These are phyloP conservation scores for Apodospora peruviana DNA, from an alignment of 495 filamentous ascomycete genomes.

Conservation along the genomic window DNA sequence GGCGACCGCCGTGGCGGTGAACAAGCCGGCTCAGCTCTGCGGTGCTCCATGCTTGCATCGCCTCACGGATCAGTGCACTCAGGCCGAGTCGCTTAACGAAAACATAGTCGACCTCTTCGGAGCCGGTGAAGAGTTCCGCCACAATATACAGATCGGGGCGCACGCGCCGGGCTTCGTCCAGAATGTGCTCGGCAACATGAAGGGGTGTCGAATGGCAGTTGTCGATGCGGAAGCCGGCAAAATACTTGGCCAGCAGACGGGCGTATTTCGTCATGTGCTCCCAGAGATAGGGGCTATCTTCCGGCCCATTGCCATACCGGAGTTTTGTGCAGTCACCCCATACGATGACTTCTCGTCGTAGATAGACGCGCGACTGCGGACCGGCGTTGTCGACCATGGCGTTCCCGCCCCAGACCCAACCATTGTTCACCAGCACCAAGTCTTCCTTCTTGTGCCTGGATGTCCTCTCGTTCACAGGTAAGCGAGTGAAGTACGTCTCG, in stretches of 20 bases:
- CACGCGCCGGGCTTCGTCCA: conserved; percentile 85
- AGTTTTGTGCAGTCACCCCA: conserved; percentile 99
- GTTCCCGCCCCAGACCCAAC: conserved; percentile 98
- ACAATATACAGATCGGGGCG: conserved; percentile 86
- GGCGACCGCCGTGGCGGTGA: conserved; percentile 88
- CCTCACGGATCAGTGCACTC: conserved; percentile 86
- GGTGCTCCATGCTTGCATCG: conserved; percentile 98
- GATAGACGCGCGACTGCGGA: conserved; percentile 78
- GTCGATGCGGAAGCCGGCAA: conserved; percentile 92
- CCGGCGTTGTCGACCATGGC: conserved; percentile 92
- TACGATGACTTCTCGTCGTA: conserved; percentile 90
- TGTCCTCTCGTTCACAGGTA: conserved; percentile 75
- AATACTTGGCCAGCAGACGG: conserved; percentile 89
- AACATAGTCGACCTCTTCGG: conserved; percentile 90
- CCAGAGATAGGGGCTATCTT: conserved; percentile 94
- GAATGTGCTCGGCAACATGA: conserved; percentile 85
- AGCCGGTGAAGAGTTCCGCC: conserved; percentile 94
- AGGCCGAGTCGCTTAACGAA: conserved; percentile 91
- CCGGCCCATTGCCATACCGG: conserved; percentile 72
- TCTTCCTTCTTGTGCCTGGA: conserved; percentile 69
- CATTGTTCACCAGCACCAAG: conserved; percentile 87
- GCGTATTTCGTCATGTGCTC: conserved; percentile 92
- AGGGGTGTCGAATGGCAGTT: conserved; percentile 97
- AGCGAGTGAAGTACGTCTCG: conserved; percentile 91
- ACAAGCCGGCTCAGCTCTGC: conserved; percentile 85